Evolutionary conservation across 1,284 basidiomycete genomes (phyloP), one percentile per base, ranked within the genome.

Genomic region (Athelia sp.): DNA sequence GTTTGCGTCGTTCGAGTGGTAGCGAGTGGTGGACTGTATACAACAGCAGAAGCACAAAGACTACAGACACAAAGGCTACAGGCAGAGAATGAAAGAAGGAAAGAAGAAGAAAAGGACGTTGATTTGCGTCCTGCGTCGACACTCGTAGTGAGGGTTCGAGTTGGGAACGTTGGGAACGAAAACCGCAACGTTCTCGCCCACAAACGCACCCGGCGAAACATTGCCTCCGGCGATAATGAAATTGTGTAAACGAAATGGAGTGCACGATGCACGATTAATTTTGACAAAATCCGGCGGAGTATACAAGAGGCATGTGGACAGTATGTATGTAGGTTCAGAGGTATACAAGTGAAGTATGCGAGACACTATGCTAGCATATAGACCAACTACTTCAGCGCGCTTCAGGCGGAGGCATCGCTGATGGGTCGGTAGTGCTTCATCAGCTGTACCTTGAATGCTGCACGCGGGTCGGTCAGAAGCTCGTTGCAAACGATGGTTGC

Each of bases 381-480:
- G 43, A 45, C 50, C 43, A 51, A 54, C 56, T 47, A 6, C 9
- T 4, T 21, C 8, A 40, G 8, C 21, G 18, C 23, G 18, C 19
- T 18, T 59, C 51, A 79, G 49, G 75, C 67, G 3, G 71, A 69
- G 32, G 68, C 74, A 47, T 74, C 74, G 56, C 72, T 74, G 52
- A 83, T 62, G 3, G 82, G 78, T 35, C 81, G 81, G 67, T 90
- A 90, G 63, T 87, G 73, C 62, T 80, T 86, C 75, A 85, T 75
- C 22, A 92, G 68, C 61, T 89, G 84, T 0, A 61, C 62, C 62
- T 87, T 90, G 72, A 83, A 92, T 38, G 75, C 87, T 87, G 55
- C 22, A 42, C 42, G 32, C 19, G 4, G 35, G 43, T 9, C 18
- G 2, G 54, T 45, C 48, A 56, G 22, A 29, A 29, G 13, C 26